Conservation (phyloP, 2,329 filamentous ascomycete genomes). For the Fusarium coicis region DNA sequence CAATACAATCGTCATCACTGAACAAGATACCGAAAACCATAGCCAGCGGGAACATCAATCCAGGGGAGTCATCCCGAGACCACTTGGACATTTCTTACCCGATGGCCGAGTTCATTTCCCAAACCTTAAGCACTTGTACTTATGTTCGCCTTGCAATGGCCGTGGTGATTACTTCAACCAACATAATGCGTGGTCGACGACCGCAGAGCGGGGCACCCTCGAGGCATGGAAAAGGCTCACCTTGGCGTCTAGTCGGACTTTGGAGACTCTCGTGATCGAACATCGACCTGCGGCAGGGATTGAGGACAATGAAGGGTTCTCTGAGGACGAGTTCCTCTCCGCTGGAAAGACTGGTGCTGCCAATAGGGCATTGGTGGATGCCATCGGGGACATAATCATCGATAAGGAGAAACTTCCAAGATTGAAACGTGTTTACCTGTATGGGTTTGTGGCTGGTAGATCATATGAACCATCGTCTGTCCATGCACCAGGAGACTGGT, state of each 20-base stretch:
- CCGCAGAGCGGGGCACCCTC: not conserved
- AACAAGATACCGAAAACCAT: not conserved
- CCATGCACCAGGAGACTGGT: not conserved
- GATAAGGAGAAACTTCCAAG: not conserved
- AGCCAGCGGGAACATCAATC: not conserved
- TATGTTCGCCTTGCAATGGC: constrained; percentile 4
- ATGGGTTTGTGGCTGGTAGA: constrained; percentile 1
- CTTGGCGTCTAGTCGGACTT: not conserved
- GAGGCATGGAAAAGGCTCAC: constrained; percentile 7
- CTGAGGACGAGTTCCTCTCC: constrained; percentile 18
- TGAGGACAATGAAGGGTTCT: constrained; percentile 11
- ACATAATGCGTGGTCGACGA: constrained; percentile 13
- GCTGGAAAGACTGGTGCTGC: not conserved
- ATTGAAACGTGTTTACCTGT: constrained; percentile 6
- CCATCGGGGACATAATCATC: not conserved
- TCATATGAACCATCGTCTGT: not conserved
- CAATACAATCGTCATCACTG: fast-evolving
- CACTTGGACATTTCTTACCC: constrained; percentile 10
- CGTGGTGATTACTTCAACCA: constrained; percentile 13
- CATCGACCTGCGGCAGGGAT: constrained; percentile 18
- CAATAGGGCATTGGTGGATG: not conserved
- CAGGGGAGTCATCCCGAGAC: not conserved
- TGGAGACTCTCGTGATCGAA: constrained; percentile 26
- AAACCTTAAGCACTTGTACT: not conserved
- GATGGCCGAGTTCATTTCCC: not conserved